Conservation (phyloP, 2,329 filamentous ascomycete species). For the Verticillium tricorpus region DNA sequence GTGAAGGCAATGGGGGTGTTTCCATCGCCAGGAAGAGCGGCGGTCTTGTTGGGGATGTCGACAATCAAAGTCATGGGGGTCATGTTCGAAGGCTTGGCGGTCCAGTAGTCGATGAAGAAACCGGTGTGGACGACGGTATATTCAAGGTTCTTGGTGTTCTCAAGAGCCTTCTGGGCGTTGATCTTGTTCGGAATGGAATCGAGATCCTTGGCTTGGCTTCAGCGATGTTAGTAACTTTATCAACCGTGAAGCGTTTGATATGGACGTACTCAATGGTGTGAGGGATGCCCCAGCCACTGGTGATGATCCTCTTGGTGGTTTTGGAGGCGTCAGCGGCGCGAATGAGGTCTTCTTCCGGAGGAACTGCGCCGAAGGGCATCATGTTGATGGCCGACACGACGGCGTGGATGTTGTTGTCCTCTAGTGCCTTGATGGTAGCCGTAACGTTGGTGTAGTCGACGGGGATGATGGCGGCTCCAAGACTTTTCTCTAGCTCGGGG, state of each 20-base stretch:
- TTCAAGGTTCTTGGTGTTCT: conserved; percentile 24
- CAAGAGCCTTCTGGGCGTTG: conserved; percentile 16
- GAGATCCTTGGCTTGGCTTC: background rate
- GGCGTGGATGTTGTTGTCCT: conserved; percentile 34
- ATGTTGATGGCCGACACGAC: conserved; percentile 37
- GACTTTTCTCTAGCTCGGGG: conserved; percentile 13
- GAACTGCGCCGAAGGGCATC: conserved; percentile 18
- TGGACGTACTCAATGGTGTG: conserved; percentile 23
- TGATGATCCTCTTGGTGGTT: conserved; percentile 33
- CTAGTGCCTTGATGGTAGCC: conserved; percentile 16
- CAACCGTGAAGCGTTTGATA: no score
- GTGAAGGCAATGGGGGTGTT: conserved; percentile 38
- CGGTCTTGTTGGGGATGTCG: conserved; percentile 36
- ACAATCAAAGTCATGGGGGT: conserved; percentile 33
- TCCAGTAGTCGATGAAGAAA: conserved; percentile 42
- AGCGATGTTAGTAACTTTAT: background rate
- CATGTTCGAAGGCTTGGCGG: conserved; percentile 30
- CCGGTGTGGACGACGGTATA: conserved; percentile 34
- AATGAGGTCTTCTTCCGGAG: conserved; percentile 35
- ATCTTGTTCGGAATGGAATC: background rate
- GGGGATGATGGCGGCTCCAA: conserved; percentile 18
- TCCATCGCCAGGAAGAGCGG: conserved; percentile 44
- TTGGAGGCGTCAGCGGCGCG: conserved; percentile 33
- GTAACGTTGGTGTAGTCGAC: conserved; percentile 21
- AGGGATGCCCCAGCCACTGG: conserved; percentile 35